Conservation (phyloP, 768 basidiomycete genomes). For the Dioszegia crocea region DNA sequence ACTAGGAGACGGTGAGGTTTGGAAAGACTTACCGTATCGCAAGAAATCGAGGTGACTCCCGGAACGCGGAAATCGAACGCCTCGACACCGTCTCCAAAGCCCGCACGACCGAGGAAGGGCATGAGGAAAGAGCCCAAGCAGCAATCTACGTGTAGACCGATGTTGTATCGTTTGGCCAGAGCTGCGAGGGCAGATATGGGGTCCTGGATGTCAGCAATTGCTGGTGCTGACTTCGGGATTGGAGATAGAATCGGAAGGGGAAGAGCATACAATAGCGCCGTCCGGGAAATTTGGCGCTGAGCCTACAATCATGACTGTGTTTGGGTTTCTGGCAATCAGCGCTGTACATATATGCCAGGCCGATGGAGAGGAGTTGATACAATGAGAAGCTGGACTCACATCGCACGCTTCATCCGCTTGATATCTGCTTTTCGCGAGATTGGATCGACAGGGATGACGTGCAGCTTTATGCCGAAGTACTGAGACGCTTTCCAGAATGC, state of each 20-base stretch:
- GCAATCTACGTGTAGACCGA: slow-evolving; percentile 91
- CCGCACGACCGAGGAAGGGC: slow-evolving; percentile 71
- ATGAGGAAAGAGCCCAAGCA: slow-evolving; percentile 91
- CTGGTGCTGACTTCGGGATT: too few species aligned
- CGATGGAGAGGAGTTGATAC: too few species aligned
- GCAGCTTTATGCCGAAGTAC: slow-evolving; percentile 85
- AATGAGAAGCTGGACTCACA: slow-evolving; percentile 58
- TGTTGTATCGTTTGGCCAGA: slow-evolving; percentile 67
- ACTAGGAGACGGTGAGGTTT: neutral
- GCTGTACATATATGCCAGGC: too few species aligned
- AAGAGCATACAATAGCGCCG: slow-evolving; percentile 47
- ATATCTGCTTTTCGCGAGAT: slow-evolving; percentile 73
- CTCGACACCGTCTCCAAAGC: slow-evolving; percentile 61
- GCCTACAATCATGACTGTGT: slow-evolving; percentile 86
- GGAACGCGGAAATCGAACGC: slow-evolving; percentile 86
- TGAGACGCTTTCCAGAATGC: slow-evolving; percentile 91
- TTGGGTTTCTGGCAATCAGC: slow-evolving; percentile 60
- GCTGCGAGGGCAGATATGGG: slow-evolving; percentile 72
- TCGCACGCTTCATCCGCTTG: slow-evolving; percentile 72
- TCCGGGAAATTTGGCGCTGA: slow-evolving; percentile 61
- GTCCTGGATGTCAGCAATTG: slow-evolving; percentile 54
- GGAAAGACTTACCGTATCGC: slow-evolving; percentile 56
- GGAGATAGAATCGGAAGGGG: neutral
- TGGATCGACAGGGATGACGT: slow-evolving; percentile 74
- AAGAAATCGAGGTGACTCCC: slow-evolving; percentile 91